A percentile compares a stretch with the other conserved stretches of the same genome.
Conservation (phyloP, 1,284 basidiomycete genomes). For the Leccinum laetum region DNA sequence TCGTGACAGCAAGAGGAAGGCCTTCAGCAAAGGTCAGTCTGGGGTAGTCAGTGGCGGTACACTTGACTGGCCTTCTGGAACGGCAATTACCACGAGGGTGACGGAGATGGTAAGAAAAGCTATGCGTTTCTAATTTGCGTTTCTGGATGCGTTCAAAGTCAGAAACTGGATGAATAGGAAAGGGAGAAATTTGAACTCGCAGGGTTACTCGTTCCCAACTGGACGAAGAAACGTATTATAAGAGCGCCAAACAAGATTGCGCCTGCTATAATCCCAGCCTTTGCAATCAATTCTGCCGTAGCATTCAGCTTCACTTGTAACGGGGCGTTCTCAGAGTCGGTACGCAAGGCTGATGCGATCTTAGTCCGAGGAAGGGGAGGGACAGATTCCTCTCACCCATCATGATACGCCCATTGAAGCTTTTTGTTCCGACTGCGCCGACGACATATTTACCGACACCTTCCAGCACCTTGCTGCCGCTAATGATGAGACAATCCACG, state of each 20-base stretch:
- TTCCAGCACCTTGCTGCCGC: slow-evolving; percentile 94
- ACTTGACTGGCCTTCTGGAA: slow-evolving; percentile 77
- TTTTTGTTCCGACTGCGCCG: slow-evolving; percentile 88
- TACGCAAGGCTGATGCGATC: slow-evolving; percentile 62
- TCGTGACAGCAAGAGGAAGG: slow-evolving; percentile 93
- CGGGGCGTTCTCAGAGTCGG: slow-evolving; percentile 85
- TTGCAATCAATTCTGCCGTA: slow-evolving; percentile 94
- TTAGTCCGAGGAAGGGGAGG: slow-evolving; percentile 13
- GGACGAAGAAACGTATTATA: slow-evolving; percentile 95
- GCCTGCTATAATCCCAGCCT: slow-evolving; percentile 84
- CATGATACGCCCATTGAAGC: slow-evolving; percentile 96
- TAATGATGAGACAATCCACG: slow-evolving; percentile 92
- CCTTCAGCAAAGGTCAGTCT: slow-evolving; percentile 44
- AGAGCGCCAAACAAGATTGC: slow-evolving; percentile 81
- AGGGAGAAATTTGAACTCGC: slow-evolving; percentile 32
- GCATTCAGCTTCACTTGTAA: slow-evolving; percentile 93
- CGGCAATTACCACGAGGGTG: slow-evolving; percentile 94
- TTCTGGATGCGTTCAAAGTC: slow-evolving; percentile 40
- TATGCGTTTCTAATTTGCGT: slow-evolving; percentile 83
- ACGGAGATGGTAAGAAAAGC: slow-evolving; percentile 90
- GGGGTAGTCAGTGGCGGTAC: slow-evolving; percentile 1
- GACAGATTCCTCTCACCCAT: slow-evolving; percentile 62
- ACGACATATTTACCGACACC: slow-evolving; percentile 94
- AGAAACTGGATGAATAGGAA: not conserved
- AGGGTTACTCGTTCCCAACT: slow-evolving; percentile 63